Evolutionary conservation across 768 basidiomycete genomes (phyloP), one percentile per base, ranked within the genome.

Genomic region (Ramaria rubella): DNA sequence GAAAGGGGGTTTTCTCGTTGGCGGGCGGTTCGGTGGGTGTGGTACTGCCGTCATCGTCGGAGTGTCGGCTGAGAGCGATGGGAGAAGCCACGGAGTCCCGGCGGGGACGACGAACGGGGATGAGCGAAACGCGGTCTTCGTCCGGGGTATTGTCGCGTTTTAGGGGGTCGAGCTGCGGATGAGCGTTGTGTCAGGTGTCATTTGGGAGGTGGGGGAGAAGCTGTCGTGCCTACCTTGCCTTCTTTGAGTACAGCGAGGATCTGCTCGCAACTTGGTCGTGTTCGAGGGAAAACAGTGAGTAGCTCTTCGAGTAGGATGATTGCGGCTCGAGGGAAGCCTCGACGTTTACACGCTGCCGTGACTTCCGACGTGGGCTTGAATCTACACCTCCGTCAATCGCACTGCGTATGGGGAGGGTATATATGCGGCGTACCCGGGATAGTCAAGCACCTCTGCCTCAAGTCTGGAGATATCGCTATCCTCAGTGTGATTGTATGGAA

Each of bases 401-500:
- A 53, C 38, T 30, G 40, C 63, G 21, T n/a, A 48, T 45, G 14
- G 7, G 19, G 4, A 34, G 50, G 30, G 23, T 19, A 17, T 26
- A 33, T 58, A 34, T 27, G 42, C 24, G n/a, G 40, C 29, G 40
- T 60, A 92, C 82, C 94, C 94, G 45, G 78, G 71, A 72, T 95
- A 97, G 3, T 68, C 63, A 57, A 79, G 58, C 9, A 96, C 87
- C 65, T 94, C 90, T 49, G 74, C 75, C 63, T 90, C 86, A 34
- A 97, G 71, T 44, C 71, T 48, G 17, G 44, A 46, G 11, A 56
- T 72, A 38, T 82, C 78, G 73, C 89, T 77, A 63, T 87, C 87
- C 14, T 86, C 84, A 0, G 61, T 69, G 42, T 85, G 85, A 11
- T 77, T 76, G 65, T 93, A 97, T 0, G 95, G 94, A 19, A 95